These are phyloP conservation scores for Entophlyctis luteolus DNA, from an alignment of 192 early-diverging fungal species.

Conservation along the genomic window DNA sequence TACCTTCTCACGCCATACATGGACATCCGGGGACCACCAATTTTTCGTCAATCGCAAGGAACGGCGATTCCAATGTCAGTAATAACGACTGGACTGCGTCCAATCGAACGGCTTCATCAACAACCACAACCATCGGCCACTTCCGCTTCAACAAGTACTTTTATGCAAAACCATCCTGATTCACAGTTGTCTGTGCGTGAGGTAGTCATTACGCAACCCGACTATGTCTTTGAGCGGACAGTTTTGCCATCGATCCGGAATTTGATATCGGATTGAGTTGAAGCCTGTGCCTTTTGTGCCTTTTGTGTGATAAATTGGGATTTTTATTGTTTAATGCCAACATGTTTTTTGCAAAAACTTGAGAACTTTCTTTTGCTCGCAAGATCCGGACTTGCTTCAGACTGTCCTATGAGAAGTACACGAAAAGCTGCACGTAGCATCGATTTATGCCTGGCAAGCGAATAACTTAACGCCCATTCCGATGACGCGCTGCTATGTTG, in stretches of 20 bases:
- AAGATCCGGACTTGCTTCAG: too few relatives aligned
- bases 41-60: neutral
- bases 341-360: too few relatives aligned
- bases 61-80: neutral
- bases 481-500: too few relatives aligned
- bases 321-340: too few relatives aligned
- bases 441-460: too few relatives aligned
- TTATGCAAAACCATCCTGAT: neutral
- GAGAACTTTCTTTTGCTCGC: too few relatives aligned
- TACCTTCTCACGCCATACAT: slow-evolving; percentile 26
- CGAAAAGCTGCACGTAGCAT: too few relatives aligned
- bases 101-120: neutral
- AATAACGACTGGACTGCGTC: neutral
- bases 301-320: too few relatives aligned
- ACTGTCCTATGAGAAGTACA: too few relatives aligned
- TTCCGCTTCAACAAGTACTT: neutral
- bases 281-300: too few relatives aligned
- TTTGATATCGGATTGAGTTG: slow-evolving; percentile 22
- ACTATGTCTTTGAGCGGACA: neutral
- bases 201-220: neutral
- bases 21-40: slow-evolving; percentile 24
- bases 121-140: neutral
- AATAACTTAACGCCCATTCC: too few relatives aligned
- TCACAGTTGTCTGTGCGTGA: neutral
- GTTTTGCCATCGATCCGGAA: slow-evolving; percentile 24